These are phyloP conservation scores for Pseudogymnoascus sp. DNA, from an alignment of 2,329 filamentous ascomycete species.

Conservation along the genomic window DNA sequence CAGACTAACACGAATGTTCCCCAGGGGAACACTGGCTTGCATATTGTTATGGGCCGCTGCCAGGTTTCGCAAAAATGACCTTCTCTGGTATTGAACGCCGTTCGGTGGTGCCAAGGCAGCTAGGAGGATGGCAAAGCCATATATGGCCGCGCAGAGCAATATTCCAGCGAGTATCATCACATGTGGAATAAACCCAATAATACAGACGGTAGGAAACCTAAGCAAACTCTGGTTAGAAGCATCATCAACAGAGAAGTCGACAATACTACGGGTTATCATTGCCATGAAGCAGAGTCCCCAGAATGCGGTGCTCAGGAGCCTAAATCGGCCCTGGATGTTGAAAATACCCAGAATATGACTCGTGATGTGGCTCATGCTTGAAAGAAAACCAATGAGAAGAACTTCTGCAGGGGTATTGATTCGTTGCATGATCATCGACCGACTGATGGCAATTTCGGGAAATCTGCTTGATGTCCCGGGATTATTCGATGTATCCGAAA, in stretches of 20 bases:
- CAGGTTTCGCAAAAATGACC: conserved; percentile 53
- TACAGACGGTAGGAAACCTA: conserved; percentile 86
- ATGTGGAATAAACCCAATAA: conserved; percentile 91
- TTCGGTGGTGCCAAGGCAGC: conserved; percentile 54
- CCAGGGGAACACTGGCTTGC: conserved; percentile 82
- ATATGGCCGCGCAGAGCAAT: conserved; percentile 65
- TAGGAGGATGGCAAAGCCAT: conserved; percentile 65
- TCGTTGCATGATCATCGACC: conserved; percentile 63
- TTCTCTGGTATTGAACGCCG: conserved; percentile 23
- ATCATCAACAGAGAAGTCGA: conserved; percentile 54
- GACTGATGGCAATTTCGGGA: conserved; percentile 44
- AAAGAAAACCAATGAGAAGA: conserved; percentile 78
- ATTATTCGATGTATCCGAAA: conserved; percentile 14
- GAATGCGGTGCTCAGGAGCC: conserved; percentile 79
- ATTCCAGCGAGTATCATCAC: conserved; percentile 81
- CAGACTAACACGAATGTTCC: conserved; percentile 70
- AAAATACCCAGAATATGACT: conserved; percentile 78
- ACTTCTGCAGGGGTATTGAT: conserved; percentile 89
- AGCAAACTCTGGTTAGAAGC: conserved; percentile 58
- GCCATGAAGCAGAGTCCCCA: conserved; percentile 89
- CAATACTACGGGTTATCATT: conserved; percentile 70
- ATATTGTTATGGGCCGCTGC: conserved; percentile 73
- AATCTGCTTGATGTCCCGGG: conserved; percentile 23
- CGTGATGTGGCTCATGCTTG: conserved; percentile 77
- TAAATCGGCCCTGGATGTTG: conserved; percentile 67